A percentile compares a stretch with the other conserved stretches of the same genome.
Evolutionary conservation across 352 stramenopile genomes (phyloP).

Genomic region (Globisporangium splendens): DNA sequence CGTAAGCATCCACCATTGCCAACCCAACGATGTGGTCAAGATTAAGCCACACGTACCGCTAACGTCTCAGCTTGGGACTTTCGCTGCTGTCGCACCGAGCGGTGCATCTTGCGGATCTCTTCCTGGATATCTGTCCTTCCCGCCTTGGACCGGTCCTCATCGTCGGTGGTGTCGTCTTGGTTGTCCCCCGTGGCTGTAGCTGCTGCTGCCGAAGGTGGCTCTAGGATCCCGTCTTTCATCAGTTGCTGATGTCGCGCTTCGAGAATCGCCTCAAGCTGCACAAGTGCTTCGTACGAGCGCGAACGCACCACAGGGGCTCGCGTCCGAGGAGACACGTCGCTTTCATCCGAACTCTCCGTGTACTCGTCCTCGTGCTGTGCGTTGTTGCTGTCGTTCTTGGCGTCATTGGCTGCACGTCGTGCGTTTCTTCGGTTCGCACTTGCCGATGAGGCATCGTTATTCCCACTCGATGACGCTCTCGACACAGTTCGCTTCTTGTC

Average conservation of each 20-base stretch:
- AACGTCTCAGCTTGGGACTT: not conserved
- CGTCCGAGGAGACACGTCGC: not conserved
- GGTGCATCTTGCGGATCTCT: constrained; percentile 30
- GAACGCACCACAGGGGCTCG: constrained; percentile 26
- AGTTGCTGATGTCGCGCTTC: constrained; percentile 68
- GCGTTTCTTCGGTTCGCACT: not conserved
- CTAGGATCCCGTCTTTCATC: constrained; percentile 43
- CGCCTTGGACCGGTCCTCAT: not conserved
- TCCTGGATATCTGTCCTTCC: constrained; percentile 14
- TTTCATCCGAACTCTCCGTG: constrained; percentile 8
- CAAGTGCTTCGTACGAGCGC: constrained; percentile 71
- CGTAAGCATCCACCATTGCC: too few species aligned
- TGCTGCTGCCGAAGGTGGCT: not conserved
- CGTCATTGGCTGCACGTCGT: not conserved
- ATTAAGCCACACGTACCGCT: not conserved
- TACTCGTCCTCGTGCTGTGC: constrained; percentile 9
- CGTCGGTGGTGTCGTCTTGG: not conserved
- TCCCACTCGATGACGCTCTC: not conserved
- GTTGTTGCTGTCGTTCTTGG: not conserved
- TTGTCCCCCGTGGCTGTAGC: not conserved
- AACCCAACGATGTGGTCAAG: too few species aligned
- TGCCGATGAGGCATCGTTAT: not conserved
- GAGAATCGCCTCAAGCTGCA: constrained; percentile 69
- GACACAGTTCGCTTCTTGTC: not conserved
- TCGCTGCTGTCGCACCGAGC: constrained; percentile 9